A percentile compares a stretch with the other conserved stretches of the same genome.
phyloP scores from a whole-genome alignment of 2,329 filamentous ascomycete species.

The Cladorrhinum sp. region DNA sequence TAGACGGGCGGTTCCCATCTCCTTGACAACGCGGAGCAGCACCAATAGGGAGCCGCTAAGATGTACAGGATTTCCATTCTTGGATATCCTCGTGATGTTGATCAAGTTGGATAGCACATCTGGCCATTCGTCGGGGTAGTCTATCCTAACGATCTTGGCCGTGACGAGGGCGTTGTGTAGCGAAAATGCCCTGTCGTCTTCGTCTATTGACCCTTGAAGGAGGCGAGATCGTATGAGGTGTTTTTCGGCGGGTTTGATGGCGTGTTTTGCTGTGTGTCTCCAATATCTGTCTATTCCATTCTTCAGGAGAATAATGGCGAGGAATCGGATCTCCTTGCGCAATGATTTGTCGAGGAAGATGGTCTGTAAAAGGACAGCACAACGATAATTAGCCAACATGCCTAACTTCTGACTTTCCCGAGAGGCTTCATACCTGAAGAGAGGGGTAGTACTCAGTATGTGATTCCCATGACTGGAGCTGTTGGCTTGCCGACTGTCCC shows the following conservation, averaged over 20 bases:
- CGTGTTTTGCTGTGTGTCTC: constrained; percentile 66
- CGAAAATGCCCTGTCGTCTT: constrained; percentile 72
- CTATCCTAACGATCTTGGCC: constrained; percentile 83
- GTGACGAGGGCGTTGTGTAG: constrained; percentile 85
- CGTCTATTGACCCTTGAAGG: constrained; percentile 72
- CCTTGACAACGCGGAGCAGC: constrained; percentile 84
- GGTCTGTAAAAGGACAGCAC: constrained; percentile 47
- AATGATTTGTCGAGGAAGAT: constrained; percentile 78
- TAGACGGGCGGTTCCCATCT: constrained; percentile 77
- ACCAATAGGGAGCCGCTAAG: constrained; percentile 72
- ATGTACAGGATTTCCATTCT: constrained; percentile 58
- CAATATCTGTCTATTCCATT: constrained; percentile 96
- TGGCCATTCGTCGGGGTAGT: constrained; percentile 85
- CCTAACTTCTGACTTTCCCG: not conserved
- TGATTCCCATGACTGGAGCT: constrained; percentile 70
- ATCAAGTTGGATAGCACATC: constrained; percentile 60
- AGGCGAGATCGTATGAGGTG: constrained; percentile 69
- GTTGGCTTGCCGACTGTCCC: constrained; percentile 65
- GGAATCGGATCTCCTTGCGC: constrained; percentile 75
- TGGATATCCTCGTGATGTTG: constrained; percentile 58
- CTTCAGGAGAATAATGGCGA: constrained; percentile 91
- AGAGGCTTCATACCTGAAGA: constrained; percentile 55
- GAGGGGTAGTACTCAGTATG: constrained; percentile 64
- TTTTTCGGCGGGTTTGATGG: constrained; percentile 74
- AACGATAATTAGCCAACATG: constrained; percentile 6